A percentile compares a stretch with the other conserved stretches of the same genome.
Evolutionary conservation across 2,329 filamentous ascomycete species (phyloP).

Genomic region (Parasarocladium wereldwijsianum): DNA sequence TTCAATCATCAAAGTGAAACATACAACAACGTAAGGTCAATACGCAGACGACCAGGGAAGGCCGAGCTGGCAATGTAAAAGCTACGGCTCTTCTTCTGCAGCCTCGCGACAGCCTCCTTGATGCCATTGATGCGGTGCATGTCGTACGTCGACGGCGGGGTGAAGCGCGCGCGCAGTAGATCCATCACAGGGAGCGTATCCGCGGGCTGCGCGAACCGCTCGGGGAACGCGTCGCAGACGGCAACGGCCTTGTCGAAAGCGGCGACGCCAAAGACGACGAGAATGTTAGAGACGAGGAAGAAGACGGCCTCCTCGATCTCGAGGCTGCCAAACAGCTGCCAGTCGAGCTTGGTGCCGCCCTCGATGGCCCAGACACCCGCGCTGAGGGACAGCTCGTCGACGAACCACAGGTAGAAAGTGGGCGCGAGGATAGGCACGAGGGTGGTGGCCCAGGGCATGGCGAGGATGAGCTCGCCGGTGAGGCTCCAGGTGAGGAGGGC

Average conservation of each 20-base stretch:
- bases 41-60: conserved; percentile 52
- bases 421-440: conserved; percentile 44
- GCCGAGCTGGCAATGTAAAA: conserved; percentile 60
- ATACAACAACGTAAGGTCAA: conserved; percentile 50
- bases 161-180: conserved; percentile 35
- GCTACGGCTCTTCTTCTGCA: conserved; percentile 53
- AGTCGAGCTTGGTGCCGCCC: conserved; percentile 48
- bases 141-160: conserved; percentile 35
- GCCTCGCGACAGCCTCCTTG: conserved; percentile 38
- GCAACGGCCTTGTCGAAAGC: conserved; percentile 57
- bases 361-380: conserved; percentile 61
- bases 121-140: conserved; percentile 41
- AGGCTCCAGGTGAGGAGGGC: conserved; percentile 48
- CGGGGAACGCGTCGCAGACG: conserved; percentile 47
- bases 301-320: conserved; percentile 65
- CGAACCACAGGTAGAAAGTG: conserved; percentile 56
- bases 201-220: conserved; percentile 35
- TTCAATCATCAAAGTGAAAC: not conserved
- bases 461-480: conserved; percentile 48
- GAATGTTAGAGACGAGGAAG: conserved; percentile 53
- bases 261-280: conserved; percentile 55
- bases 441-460: conserved; percentile 42
- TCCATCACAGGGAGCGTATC: conserved; percentile 28
- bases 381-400: conserved; percentile 53
- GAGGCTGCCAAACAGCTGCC: conserved; percentile 47